A percentile compares a stretch with the other conserved stretches of the same genome.
Conservation (phyloP, 2,329 filamentous ascomycete genomes). For the Nigrospora oryzae region DNA sequence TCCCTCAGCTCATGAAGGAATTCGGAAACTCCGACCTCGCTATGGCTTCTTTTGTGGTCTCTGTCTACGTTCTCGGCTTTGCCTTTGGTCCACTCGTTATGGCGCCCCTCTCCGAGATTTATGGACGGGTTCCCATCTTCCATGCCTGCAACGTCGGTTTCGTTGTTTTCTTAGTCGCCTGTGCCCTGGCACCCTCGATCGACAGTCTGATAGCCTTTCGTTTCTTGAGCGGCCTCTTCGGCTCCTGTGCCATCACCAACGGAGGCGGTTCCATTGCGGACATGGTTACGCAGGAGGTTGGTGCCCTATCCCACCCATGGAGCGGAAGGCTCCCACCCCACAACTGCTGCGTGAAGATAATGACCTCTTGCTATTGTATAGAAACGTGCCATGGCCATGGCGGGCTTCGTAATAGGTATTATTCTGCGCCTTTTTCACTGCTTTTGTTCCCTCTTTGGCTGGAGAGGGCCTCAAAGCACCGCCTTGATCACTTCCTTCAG, state of each 20-base stretch:
- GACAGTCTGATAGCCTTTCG: slow-evolving; percentile 47
- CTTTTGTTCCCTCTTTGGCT: too few species aligned
- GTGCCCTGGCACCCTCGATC: slow-evolving; percentile 42
- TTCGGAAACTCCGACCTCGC: slow-evolving; percentile 2
- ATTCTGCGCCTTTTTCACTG: too few species aligned
- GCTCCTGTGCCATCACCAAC: slow-evolving; percentile 53
- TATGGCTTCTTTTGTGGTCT: slow-evolving; percentile 4
- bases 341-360: neutral
- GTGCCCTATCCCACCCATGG: slow-evolving; percentile 12
- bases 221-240: slow-evolving; percentile 53
- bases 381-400: slow-evolving; percentile 38
- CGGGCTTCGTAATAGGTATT: slow-evolving; percentile 13
- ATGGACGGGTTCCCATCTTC: slow-evolving; percentile 42
- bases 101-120: slow-evolving; percentile 50
- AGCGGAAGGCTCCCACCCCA: slow-evolving; percentile 26
- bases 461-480: too few species aligned
- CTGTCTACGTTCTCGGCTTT: slow-evolving; percentile 6
- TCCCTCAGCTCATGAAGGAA: slow-evolving; percentile 5
- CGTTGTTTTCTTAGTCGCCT: slow-evolving; percentile 29
- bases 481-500: too few species aligned
- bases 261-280: slow-evolving; percentile 61
- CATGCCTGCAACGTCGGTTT: slow-evolving; percentile 34
- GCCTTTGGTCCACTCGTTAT: slow-evolving; percentile 41
- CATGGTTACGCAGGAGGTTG: slow-evolving; percentile 38
- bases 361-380: neutral